Evolutionary conservation across 2,329 filamentous ascomycete species (phyloP).

Genomic region (Hypoxylon sp.): DNA sequence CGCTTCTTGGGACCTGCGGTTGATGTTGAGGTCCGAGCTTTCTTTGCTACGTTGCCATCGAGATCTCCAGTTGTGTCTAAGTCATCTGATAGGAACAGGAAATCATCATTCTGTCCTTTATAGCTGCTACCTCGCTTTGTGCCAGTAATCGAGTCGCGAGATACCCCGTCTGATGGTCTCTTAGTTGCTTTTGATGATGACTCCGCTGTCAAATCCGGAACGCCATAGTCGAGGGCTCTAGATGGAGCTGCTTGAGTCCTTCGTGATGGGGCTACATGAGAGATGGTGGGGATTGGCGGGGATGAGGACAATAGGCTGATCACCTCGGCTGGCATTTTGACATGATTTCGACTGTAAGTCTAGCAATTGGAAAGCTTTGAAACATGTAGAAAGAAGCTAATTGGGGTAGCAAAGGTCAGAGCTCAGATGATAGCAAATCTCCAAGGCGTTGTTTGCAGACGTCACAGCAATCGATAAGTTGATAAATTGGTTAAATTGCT

Average conservation of each 20-base stretch:
- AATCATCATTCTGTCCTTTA: conserved; percentile 45
- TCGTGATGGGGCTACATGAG: conserved; percentile 22
- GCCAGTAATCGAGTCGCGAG: conserved; percentile 8
- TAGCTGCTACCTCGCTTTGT: conserved; percentile 40
- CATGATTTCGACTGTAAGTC: conserved; percentile 12
- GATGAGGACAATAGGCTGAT: conserved; percentile 55
- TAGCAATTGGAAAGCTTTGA: conserved; percentile 17
- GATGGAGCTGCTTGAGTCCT: conserved; percentile 19
- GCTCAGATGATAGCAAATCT: neutral
- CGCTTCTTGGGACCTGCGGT: conserved; percentile 12
- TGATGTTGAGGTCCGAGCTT: conserved; percentile 39
- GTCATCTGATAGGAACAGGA: conserved; percentile 59
- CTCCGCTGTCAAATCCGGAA: conserved; percentile 18
- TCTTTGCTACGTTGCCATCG: conserved; percentile 51
- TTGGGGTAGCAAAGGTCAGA: conserved; percentile 6
- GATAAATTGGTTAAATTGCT: conserved; percentile 5
- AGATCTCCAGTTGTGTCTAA: conserved; percentile 60
- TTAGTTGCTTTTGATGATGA: conserved; percentile 15
- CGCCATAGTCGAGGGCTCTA: conserved; percentile 36
- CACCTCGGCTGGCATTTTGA: conserved; percentile 55
- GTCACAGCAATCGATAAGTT: conserved; percentile 4
- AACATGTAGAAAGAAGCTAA: conserved; percentile 8
- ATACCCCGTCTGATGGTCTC: conserved; percentile 3
- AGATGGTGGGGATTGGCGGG: conserved; percentile 17
- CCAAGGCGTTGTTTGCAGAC: neutral